phyloP scores from a whole-genome alignment of 257 asterid species.

The Solanum verrucosum region DNA sequence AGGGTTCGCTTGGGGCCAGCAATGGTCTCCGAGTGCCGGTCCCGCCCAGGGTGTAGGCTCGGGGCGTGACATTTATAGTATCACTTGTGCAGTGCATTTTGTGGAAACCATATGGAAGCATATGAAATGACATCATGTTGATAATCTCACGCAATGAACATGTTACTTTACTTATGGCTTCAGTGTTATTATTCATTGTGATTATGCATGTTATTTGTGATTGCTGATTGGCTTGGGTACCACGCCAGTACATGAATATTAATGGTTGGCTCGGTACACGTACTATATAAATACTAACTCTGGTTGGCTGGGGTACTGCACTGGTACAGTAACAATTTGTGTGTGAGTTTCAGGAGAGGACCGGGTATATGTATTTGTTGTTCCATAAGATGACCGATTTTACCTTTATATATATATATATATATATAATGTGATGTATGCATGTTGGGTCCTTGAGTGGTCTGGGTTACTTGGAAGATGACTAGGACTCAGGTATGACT shows the following conservation, averaged over 20 bases:
- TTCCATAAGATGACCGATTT: too few relatives aligned
- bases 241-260: too few relatives aligned
- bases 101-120: background rate
- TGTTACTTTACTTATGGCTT: too few relatives aligned
- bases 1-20: too few relatives aligned
- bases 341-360: background rate
- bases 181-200: background rate
- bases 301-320: background rate
- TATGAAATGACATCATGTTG: background rate
- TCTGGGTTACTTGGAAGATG: background rate
- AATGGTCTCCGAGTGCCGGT: too few relatives aligned
- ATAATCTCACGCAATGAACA: background rate
- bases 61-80: too few relatives aligned
- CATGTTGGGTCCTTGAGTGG: background rate
- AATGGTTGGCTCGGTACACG: background rate
- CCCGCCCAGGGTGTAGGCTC: too few relatives aligned
- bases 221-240: background rate
- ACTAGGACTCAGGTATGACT: too few relatives aligned
- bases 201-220: background rate
- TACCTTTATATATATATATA: too few relatives aligned
- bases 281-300: background rate
- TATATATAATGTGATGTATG: too few relatives aligned
- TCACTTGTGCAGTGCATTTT: background rate
- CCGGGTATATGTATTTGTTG: too few relatives aligned
- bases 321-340: too few relatives aligned